A percentile compares a stretch with the other conserved stretches of the same genome.
Conservation (phyloP, 768 basidiomycete genomes). For the Rhodotorula sphaerocarpa region DNA sequence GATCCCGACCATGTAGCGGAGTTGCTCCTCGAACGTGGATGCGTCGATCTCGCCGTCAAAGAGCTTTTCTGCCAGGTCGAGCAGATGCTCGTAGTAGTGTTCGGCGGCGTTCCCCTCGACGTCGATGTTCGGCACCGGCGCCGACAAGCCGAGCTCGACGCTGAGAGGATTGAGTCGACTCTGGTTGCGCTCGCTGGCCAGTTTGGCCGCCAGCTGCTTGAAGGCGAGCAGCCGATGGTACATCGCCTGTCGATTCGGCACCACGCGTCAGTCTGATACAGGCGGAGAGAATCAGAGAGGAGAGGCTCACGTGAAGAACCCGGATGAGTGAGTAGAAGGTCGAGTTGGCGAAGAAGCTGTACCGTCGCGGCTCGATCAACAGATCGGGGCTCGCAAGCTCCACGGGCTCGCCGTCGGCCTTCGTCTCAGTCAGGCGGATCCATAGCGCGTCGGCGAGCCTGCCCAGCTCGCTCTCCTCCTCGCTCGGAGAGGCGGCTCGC, state of each 20-base stretch:
- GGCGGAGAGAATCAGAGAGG: neutral
- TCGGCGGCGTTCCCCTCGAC: constrained; percentile 46
- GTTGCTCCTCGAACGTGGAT: constrained; percentile 81
- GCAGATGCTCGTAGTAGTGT: constrained; percentile 78
- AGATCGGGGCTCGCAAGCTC: constrained; percentile 52
- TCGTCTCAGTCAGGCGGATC: constrained; percentile 35
- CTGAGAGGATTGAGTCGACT: constrained; percentile 38
- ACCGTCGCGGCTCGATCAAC: constrained; percentile 46
- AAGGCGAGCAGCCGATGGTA: constrained; percentile 81
- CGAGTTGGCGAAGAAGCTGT: constrained; percentile 75
- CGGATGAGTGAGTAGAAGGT: constrained; percentile 86
- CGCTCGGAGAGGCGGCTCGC: constrained; percentile 36
- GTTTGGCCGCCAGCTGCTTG: constrained; percentile 67
- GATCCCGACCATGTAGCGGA: constrained; percentile 90
- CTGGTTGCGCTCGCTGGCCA: constrained; percentile 48
- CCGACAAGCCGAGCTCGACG: constrained; percentile 51
- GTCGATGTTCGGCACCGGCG: constrained; percentile 54
- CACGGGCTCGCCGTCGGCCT: constrained; percentile 50
- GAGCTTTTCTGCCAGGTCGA: constrained; percentile 83
- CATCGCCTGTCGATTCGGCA: constrained; percentile 62
- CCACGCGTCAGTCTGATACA: neutral
- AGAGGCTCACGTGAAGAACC: constrained; percentile 65
- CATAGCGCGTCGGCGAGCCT: constrained; percentile 34
- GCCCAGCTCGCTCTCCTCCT: constrained; percentile 14
- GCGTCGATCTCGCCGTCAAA: constrained; percentile 91